These are phyloP conservation scores for Candida sonorensis DNA, from an alignment of 805 yeast species.

Conservation along the genomic window DNA sequence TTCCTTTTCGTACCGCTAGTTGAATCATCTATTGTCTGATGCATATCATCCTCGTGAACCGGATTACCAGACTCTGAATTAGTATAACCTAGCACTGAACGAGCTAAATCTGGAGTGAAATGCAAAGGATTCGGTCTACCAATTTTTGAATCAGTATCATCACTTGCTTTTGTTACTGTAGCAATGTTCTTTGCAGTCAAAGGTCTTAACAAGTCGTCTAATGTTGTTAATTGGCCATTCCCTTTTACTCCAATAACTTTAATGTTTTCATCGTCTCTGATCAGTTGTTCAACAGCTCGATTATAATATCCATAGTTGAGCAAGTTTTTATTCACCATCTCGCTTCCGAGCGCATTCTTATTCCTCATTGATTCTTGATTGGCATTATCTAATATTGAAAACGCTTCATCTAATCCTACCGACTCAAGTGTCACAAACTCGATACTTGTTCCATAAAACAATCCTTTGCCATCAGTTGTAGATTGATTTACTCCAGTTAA, in stretches of 20 bases:
- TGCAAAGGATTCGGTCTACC: conserved; percentile 8
- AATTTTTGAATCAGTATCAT: too few species aligned
- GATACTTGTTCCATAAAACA: conserved; percentile 23
- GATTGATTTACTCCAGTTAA: conserved; percentile 2
- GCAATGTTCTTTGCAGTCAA: neutral
- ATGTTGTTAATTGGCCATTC: conserved; percentile 21
- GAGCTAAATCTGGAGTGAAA: conserved; percentile 22
- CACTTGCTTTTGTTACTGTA: too few species aligned
- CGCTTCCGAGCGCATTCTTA: neutral
- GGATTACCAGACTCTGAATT: neutral
- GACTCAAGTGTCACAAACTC: conserved; percentile 27
- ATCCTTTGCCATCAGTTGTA: conserved; percentile 9
- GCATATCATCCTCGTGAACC: neutral
- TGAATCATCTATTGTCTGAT: conserved; percentile 2
- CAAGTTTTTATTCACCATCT: neutral
- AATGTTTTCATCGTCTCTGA: conserved; percentile 28
- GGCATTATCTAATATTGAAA: neutral
- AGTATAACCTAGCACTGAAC: conserved; percentile 18
- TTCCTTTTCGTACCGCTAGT: neutral
- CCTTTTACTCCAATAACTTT: conserved; percentile 20
- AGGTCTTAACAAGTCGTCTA: conserved; percentile 23
- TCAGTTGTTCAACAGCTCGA: conserved; percentile 22
- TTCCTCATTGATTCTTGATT: neutral
- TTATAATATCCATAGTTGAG: conserved; percentile 21
- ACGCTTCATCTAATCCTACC: conserved; percentile 16